Base-by-base conservation (phyloP, 2,329 filamentous ascomycete genomes). In the Penicillium concentricum region DNA sequence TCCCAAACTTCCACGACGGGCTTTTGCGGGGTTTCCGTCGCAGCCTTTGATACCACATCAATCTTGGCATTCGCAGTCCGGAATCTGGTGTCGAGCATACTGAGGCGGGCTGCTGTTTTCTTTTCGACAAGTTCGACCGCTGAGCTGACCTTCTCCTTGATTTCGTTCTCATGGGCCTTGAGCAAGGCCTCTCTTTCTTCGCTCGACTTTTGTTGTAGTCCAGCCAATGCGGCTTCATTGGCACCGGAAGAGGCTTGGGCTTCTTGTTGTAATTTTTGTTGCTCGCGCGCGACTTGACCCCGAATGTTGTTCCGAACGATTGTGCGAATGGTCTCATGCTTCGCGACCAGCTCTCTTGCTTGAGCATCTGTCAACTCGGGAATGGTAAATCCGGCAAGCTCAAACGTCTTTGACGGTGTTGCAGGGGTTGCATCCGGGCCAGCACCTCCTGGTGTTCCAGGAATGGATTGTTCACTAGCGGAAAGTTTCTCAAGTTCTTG, bases 1-100 rank as follows among this genome's bases (percentile, higher is more conserved):
- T 88, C 86, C 90, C 91, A 97, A 0, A 97, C 92, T 73, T 97
- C 92, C 10, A 79, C 84, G 4, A 97, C 91, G 0, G 92, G 85
- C 70, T 86, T 87, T 66, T 93, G 82, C 0, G 93, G 93, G 0
- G 92, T 97, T 46, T 96, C 89, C n/a, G 82, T 82, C 0, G 89
- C 91, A 13, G 93, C 92, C 45, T 86, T 89, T 68, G 92, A 84
- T 4, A 97, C 89, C 1, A 94, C 85, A 1, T 84, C 83, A 32
- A 95, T 77, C 77, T 94, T 95, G 5, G 88, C 89, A 49, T 81
- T 81, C 0, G 87, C 84, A 9, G 78, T 76, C 60, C 82, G 84
- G 45, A 82, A 76, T 69, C 87, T 86, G 65, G 87, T 90, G 64
- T 93, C 88, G 6, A 86, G 79, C 85, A 95, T 89, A 70, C 91